Conservation (phyloP, 345 rosid genomes). For the Gossypium bickii region DNA sequence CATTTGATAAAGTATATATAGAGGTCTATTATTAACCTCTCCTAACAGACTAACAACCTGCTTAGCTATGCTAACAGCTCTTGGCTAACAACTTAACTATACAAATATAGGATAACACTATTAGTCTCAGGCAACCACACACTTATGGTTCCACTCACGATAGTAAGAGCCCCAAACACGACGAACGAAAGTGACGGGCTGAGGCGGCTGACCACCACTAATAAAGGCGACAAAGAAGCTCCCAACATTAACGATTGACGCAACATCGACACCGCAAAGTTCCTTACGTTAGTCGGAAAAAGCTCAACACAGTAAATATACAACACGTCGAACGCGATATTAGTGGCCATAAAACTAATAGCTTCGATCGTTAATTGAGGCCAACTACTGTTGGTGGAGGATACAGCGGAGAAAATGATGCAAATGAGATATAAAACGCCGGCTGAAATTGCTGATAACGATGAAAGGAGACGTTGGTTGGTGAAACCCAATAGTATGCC, state of each 20-base stretch:
- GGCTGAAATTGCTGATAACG: constrained; percentile 37
- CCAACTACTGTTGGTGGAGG: constrained; percentile 34
- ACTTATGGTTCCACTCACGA: constrained; percentile 51
- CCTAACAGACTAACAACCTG: too few relatives aligned
- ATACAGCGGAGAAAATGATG: constrained; percentile 36
- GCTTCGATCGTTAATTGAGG: constrained; percentile 46
- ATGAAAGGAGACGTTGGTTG: constrained; percentile 52
- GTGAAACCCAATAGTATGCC: constrained; percentile 39
- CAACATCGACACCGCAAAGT: constrained; percentile 51
- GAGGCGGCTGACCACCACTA: constrained; percentile 53
- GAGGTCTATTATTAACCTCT: too few relatives aligned
- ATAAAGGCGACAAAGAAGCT: constrained; percentile 60
- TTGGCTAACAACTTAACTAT: too few relatives aligned
- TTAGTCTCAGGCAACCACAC: constrained; percentile 56
- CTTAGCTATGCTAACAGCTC: too few relatives aligned
- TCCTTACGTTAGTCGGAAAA: constrained; percentile 70
- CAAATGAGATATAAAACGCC: constrained; percentile 53
- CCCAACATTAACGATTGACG: constrained; percentile 66
- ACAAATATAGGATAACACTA: too few relatives aligned
- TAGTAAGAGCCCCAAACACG: constrained; percentile 43
- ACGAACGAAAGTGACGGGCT: constrained; percentile 53
- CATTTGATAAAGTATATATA: too few relatives aligned
- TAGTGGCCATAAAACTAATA: constrained; percentile 68
- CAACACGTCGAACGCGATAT: constrained; percentile 49
- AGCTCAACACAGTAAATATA: constrained; percentile 64